These are phyloP conservation scores for Suhomyces emberorum DNA, from an alignment of 805 yeast genomes.

Conservation along the genomic window DNA sequence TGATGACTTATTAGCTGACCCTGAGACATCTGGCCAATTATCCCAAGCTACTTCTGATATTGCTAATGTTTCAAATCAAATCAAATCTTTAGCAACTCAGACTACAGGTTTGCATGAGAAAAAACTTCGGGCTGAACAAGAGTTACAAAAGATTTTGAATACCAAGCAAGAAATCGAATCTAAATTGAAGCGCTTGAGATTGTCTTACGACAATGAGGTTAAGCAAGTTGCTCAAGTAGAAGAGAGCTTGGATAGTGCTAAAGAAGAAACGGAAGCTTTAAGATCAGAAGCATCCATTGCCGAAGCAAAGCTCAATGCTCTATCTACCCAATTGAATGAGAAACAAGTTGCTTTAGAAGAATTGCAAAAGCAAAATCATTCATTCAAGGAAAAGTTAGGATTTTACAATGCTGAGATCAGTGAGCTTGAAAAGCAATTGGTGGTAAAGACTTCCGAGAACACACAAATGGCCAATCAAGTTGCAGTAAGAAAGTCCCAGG, in stretches of 20 bases:
- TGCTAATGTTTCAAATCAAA: constrained; percentile 83
- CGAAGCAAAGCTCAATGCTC: constrained; percentile 74
- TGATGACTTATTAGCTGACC: constrained; percentile 55
- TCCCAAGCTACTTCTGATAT: constrained; percentile 80
- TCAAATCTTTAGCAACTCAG: constrained; percentile 72
- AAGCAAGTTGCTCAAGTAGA: constrained; percentile 74
- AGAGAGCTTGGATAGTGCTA: constrained; percentile 52
- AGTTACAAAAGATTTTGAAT: constrained; percentile 62
- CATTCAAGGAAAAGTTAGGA: constrained; percentile 67
- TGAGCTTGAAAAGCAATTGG: constrained; percentile 55
- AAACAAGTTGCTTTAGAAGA: constrained; percentile 59
- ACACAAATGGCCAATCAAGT: constrained; percentile 61
- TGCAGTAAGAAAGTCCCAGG: constrained; percentile 67
- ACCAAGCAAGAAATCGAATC: constrained; percentile 69
- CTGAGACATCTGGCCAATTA: constrained; percentile 61
- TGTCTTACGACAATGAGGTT: constrained; percentile 75
- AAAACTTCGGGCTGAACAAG: constrained; percentile 72
- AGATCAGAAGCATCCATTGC: constrained; percentile 69
- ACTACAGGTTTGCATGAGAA: constrained; percentile 68
- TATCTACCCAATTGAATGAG: constrained; percentile 60
- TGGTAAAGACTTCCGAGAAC: constrained; percentile 49
- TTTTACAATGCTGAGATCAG: constrained; percentile 62
- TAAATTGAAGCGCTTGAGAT: constrained; percentile 64
- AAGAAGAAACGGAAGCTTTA: constrained; percentile 64
- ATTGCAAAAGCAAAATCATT: constrained; percentile 63